Evolutionary conservation across 108 stramenopile genomes (phyloP), one percentile per base, ranked within the genome.

Genomic region (Licmophora abbreviata): DNA sequence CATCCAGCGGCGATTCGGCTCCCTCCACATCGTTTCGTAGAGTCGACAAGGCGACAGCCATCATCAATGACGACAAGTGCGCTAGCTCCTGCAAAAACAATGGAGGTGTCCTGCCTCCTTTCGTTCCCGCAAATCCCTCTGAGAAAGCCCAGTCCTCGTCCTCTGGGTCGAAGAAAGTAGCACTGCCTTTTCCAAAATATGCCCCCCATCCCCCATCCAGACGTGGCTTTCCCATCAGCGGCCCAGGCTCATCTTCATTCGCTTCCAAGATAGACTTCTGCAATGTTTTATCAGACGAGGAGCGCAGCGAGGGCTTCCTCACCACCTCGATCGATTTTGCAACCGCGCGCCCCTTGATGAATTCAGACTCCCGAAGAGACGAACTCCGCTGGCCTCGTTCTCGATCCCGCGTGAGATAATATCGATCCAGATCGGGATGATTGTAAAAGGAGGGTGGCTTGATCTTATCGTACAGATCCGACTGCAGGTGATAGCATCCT

Each of bases 11-110:
- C 6, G 78, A 69, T 34, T 75, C 77, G 50, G 55, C 58, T 21
- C 73, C 80, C 28, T 81, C 80, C n/a, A 69, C 30, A 54, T 88
- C 82, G 59, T 83, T 81, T 8, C 86, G 68, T 5, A 88, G 66
- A 1, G 86, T 84, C 14, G 74, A 46, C 47, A 88, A 54, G 14
- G 80, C 82, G 7, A 88, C 82, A 8, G 81, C 82, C 25, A 30
- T 58, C 40, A 77, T 25, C 15, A 88, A 37, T 14, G 79, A 81
- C 9, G 76, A 59, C 15, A 88, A 61, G 54, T 88, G 86, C 0
- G 72, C 72, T 64, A 84, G 47, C 47, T 88, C 86, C 48, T 88
- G 80, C 14, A 88, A 40, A 46, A 88, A 84, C 23, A 82, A 41
- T 8, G 76, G 62, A 12, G 86, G 76, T n/a, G 83, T 84, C 2